These are phyloP conservation scores for Coprinellus micaceus DNA, from an alignment of 768 basidiomycete genomes.

Conservation along the genomic window DNA sequence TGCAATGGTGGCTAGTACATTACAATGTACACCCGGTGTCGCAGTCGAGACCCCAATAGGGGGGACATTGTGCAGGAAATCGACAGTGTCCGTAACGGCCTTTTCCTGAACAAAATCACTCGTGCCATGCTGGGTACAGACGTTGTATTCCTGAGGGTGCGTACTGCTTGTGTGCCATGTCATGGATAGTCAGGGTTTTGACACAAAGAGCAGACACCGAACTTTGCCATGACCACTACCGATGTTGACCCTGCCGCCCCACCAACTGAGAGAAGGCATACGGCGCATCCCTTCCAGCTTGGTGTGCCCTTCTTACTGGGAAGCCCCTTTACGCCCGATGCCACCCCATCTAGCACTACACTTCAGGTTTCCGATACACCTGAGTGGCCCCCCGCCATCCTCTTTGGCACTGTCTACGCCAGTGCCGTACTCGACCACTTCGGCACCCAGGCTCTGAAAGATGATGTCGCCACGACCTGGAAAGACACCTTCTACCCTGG, in stretches of 20 bases:
- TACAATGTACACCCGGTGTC: conserved; percentile 11
- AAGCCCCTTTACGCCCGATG: not conserved
- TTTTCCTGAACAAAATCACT: conserved; percentile 13
- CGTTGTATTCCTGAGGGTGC: conserved; percentile 15
- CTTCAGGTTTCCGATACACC: not conserved
- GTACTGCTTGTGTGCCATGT: not conserved
- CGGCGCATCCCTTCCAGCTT: not conserved
- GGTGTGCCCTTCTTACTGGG: not conserved
- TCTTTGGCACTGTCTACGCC: not conserved
- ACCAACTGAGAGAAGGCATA: not conserved
- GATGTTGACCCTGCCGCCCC: not conserved
- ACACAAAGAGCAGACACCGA: not conserved
- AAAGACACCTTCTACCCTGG: not conserved
- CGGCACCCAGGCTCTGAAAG: not conserved
- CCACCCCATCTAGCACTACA: not conserved
- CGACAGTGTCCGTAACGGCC: not conserved
- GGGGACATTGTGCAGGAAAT: conserved; percentile 12
- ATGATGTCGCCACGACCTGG: not conserved
- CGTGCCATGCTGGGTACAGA: conserved; percentile 11
- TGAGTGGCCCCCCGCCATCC: not conserved
- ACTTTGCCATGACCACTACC: not conserved
- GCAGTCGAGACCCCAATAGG: conserved; percentile 12
- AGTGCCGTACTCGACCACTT: not conserved
- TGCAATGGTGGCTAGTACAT: conserved; percentile 19
- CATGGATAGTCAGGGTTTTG: not conserved